These are phyloP conservation scores for Solanum hybrid DNA, from an alignment of 305 asterid genomes.

Conservation along the genomic window DNA sequence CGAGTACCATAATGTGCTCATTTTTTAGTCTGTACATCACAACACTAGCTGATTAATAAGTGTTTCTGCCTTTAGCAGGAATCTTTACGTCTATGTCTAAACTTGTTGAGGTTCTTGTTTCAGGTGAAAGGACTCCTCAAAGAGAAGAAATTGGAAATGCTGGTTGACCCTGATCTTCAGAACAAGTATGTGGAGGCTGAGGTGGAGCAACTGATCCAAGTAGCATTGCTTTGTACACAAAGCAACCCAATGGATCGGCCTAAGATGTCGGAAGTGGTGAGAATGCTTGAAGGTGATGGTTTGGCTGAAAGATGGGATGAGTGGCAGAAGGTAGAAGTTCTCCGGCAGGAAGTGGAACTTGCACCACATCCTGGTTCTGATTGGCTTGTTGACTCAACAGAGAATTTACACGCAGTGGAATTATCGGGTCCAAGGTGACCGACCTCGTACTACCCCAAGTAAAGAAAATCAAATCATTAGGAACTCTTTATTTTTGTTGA, in stretches of 20 bases:
- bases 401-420: conserved; percentile 61
- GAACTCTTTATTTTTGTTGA: conserved; percentile 8
- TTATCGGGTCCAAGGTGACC: conserved; percentile 76
- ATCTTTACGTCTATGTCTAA: background rate
- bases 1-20: background rate
- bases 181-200: conserved; percentile 52
- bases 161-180: conserved; percentile 68
- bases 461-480: conserved; percentile 13
- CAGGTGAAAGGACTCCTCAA: conserved; percentile 75
- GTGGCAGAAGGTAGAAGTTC: conserved; percentile 88
- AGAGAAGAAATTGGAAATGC: conserved; percentile 60
- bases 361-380: conserved; percentile 43
- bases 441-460: conserved; percentile 11
- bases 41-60: background rate
- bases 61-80: background rate
- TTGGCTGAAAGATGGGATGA: conserved; percentile 87
- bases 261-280: conserved; percentile 83
- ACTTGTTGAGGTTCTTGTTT: background rate
- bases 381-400: conserved; percentile 66
- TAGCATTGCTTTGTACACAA: conserved; percentile 77
- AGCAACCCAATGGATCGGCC: conserved; percentile 72
- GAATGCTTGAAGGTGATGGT: conserved; percentile 89
- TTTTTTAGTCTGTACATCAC: background rate
- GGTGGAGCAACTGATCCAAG: conserved; percentile 75
- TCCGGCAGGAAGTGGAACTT: conserved; percentile 52